These are phyloP conservation scores for Fusarium luffae DNA, from an alignment of 2,329 filamentous ascomycete species.

Conservation along the genomic window DNA sequence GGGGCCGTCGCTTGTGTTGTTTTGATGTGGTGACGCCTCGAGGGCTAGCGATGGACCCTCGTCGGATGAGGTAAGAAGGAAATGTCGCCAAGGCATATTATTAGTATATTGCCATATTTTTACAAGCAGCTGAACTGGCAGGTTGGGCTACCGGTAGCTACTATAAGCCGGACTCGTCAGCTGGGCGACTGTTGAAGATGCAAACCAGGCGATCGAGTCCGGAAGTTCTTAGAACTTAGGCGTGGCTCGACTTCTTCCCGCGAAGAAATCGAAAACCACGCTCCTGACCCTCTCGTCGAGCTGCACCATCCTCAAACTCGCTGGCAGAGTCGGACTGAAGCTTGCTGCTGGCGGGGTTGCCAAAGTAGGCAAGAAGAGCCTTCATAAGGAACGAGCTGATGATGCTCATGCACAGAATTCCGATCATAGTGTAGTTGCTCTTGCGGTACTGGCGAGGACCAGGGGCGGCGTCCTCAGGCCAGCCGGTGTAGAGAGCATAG, in stretches of 20 bases:
- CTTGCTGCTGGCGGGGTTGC: slow-evolving; percentile 63
- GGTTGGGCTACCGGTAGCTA: slow-evolving; percentile 52
- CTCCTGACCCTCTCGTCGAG: slow-evolving; percentile 66
- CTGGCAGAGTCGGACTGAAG: slow-evolving; percentile 55
- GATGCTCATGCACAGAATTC: slow-evolving; percentile 83
- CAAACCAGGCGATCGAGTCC: slow-evolving; percentile 16
- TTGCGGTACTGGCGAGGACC: slow-evolving; percentile 79
- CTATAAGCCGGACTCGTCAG: slow-evolving; percentile 13
- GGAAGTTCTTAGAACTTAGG: slow-evolving; percentile 24
- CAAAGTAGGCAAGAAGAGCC: slow-evolving; percentile 68
- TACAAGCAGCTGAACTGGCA: slow-evolving; percentile 44
- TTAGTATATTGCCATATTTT: slow-evolving; percentile 10
- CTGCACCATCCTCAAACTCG: slow-evolving; percentile 69
- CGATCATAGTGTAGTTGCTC: slow-evolving; percentile 90
- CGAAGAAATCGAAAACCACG: slow-evolving; percentile 64
- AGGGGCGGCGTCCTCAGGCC: slow-evolving; percentile 77
- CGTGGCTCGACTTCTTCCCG: slow-evolving; percentile 49
- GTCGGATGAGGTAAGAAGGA: slow-evolving; percentile 22
- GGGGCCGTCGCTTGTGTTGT: slow-evolving; percentile 39
- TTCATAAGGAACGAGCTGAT: slow-evolving; percentile 76
- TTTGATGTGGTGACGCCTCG: neutral
- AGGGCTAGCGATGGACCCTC: neutral
- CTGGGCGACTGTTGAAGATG: slow-evolving; percentile 48
- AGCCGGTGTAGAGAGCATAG: slow-evolving; percentile 89
- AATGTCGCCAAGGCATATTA: slow-evolving; percentile 24